Evolutionary conservation across 1,139 yeast species (phyloP), one percentile per base, ranked within the genome.

Genomic region (Kurtzmaniella quercitrusa): DNA sequence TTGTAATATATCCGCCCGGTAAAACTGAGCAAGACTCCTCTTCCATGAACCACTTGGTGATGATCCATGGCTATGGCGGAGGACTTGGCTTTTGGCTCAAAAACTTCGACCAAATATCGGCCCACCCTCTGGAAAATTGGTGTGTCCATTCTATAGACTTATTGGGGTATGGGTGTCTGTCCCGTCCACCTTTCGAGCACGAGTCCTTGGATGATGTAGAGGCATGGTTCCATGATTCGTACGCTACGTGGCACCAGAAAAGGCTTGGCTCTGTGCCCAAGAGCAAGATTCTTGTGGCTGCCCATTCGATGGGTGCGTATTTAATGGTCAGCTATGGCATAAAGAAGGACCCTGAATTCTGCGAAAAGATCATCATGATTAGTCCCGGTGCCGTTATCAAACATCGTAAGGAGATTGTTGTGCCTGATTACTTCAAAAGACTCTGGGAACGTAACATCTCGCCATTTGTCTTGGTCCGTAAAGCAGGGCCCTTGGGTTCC

Each of bases 11-110:
- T 44, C 85, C 87, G 0, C 61, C 63, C 3, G 59, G 63, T 8
- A 62, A 63, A 29, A 56, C 66, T 3, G 59, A 62, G 9, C 50
- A 57, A 23, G 54, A 56, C 41, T 48, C 54, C 18, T 40, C 39
- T 17, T 47, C 46, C 1, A 53, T 67, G 49, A 76, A 81, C 46
- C 91, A 85, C 61, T 62, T 85, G 34, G 73, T 85, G 1, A 66
- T 85, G 63, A 65, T 85, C 6, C 94, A 85, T 60, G 94, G 94
- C 0, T 85, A 85, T 54, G 94, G 93, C 2, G 88, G 87, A 0
- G 91, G 91, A 0, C 60, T 84, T 14, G 93, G 94, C 0, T 81
- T 85, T 51, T 85, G 71, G 52, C 55, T 82, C 36, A 82, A 82
- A 54, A 85, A 83, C 55, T 73, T 81, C 44, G 79, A 77, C 42